phyloP scores from a whole-genome alignment of 371 early-diverging fungal species.

The Syncephalastrum racemosum region DNA sequence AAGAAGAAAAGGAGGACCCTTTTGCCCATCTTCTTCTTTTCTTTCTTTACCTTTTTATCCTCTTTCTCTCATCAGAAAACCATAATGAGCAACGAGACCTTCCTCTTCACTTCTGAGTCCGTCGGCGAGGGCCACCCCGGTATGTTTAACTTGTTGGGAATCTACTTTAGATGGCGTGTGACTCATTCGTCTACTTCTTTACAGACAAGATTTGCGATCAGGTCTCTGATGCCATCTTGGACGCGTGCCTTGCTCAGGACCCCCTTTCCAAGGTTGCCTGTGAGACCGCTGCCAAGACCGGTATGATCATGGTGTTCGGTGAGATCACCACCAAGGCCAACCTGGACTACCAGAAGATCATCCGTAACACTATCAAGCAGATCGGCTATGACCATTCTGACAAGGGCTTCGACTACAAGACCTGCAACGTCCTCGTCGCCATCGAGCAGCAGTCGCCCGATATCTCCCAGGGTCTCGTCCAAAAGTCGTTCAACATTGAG shows the following conservation, averaged over 20 bases:
- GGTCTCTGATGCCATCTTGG: conserved; percentile 97
- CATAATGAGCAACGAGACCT: conserved; percentile 55
- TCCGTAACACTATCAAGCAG: conserved; percentile 95
- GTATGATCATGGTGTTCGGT: conserved; percentile 99
- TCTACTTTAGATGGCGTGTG: neutral
- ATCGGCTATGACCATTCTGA: conserved; percentile 97
- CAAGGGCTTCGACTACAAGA: conserved; percentile 99
- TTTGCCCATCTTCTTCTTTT: neutral
- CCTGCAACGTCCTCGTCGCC: conserved; percentile 97
- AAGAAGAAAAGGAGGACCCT: no score
- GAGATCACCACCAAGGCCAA: conserved; percentile 98
- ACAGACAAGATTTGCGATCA: conserved; percentile 99
- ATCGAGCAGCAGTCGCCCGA: conserved; percentile 99
- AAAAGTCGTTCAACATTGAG: conserved; percentile 88
- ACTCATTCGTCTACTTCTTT: neutral
- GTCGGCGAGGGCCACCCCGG: conserved; percentile 99
- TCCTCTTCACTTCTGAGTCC: conserved; percentile 99
- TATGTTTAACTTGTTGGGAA: conserved; percentile 28
- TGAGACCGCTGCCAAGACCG: conserved; percentile 99
- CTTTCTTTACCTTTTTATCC: conserved; percentile 6
- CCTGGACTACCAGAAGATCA: conserved; percentile 98
- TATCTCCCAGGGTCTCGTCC: conserved; percentile 95
- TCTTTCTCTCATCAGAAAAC: conserved; percentile 5
- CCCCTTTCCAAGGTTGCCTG: conserved; percentile 98
- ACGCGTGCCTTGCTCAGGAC: conserved; percentile 96